Evolutionary conservation across 73 alveolate species (phyloP).

Genomic region (Blepharisma stoltei): DNA sequence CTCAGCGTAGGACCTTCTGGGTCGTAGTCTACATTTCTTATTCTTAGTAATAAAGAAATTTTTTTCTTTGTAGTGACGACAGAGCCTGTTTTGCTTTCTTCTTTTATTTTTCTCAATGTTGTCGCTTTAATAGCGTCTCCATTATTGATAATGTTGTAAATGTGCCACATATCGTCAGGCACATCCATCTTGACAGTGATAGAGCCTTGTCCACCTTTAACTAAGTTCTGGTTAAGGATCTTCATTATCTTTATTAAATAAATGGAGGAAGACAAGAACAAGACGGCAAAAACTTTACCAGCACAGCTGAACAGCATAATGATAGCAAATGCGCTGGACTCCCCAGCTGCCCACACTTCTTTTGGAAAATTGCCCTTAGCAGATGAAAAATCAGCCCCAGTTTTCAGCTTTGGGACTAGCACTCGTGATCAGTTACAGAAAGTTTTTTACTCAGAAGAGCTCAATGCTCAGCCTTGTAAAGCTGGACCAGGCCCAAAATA

Average conservation of each 20-base stretch:
- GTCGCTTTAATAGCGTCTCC: constrained; percentile 61
- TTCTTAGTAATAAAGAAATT: constrained; percentile 43
- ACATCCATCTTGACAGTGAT: constrained; percentile 40
- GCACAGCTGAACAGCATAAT: no score
- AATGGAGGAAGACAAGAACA: no score
- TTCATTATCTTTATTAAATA: background rate
- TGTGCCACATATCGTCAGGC: constrained; percentile 64
- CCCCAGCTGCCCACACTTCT: constrained; percentile 48
- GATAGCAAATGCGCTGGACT: constrained; percentile 46
- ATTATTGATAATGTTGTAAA: constrained; percentile 52
- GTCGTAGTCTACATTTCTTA: constrained; percentile 69
- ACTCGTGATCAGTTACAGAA: constrained; percentile 35
- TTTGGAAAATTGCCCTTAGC: constrained; percentile 52
- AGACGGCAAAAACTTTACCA: no score
- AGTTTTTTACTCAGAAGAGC: constrained; percentile 32
- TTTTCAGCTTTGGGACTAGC: constrained; percentile 42
- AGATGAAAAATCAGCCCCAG: constrained; percentile 47
- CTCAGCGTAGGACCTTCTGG: constrained; percentile 68
- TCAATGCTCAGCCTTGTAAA: constrained; percentile 40
- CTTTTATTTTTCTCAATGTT: constrained; percentile 62
- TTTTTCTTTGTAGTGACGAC: constrained; percentile 44
- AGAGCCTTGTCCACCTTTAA: constrained; percentile 13
- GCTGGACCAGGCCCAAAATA: constrained; percentile 54
- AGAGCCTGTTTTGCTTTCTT: constrained; percentile 58
- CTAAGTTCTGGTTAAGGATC: background rate